phyloP scores from a whole-genome alignment of 2,329 filamentous ascomycete genomes.

The Penicillium corylophilum region DNA sequence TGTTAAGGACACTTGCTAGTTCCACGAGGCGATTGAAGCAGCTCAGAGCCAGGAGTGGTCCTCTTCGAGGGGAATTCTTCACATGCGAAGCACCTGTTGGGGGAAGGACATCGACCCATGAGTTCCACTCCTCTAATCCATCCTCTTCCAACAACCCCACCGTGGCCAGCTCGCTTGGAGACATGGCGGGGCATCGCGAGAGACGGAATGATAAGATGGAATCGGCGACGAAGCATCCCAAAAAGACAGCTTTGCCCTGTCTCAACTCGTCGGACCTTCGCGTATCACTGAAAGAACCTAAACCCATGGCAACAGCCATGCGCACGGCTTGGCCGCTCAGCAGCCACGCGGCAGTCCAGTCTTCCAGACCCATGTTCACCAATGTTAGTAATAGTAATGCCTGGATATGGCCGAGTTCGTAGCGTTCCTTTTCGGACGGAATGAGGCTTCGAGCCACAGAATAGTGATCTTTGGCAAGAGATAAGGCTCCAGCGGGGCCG shows the following conservation, averaged over 20 bases:
- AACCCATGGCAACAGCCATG: conserved; percentile 43
- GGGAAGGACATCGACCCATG: conserved; percentile 58
- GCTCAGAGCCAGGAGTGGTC: conserved; percentile 49
- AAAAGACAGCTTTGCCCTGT: conserved; percentile 46
- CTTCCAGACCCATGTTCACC: conserved; percentile 49
- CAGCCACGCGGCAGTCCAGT: conserved; percentile 54
- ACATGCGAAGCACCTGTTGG: conserved; percentile 29
- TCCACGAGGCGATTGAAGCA: conserved; percentile 54
- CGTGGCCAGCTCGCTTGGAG: conserved; percentile 46
- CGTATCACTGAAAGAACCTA: conserved; percentile 28
- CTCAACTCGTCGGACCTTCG: conserved; percentile 32
- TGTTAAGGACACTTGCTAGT: conserved; percentile 39
- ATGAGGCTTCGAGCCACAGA: conserved; percentile 37
- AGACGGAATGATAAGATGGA: conserved; percentile 52
- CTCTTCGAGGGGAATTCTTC: conserved; percentile 32
- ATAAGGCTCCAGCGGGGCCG: conserved; percentile 16
- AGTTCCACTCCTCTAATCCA: conserved; percentile 71
- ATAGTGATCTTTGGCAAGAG: conserved; percentile 37
- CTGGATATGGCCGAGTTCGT: conserved; percentile 45
- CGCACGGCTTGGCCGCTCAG: conserved; percentile 54
- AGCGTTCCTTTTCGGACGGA: conserved; percentile 40
- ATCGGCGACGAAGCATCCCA: conserved; percentile 57
- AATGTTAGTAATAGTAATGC: conserved; percentile 49
- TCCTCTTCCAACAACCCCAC: conserved; percentile 61
- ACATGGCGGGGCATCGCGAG: conserved; percentile 47